phyloP scores from a whole-genome alignment of 768 basidiomycete genomes.

The Tulasnella sp. region DNA sequence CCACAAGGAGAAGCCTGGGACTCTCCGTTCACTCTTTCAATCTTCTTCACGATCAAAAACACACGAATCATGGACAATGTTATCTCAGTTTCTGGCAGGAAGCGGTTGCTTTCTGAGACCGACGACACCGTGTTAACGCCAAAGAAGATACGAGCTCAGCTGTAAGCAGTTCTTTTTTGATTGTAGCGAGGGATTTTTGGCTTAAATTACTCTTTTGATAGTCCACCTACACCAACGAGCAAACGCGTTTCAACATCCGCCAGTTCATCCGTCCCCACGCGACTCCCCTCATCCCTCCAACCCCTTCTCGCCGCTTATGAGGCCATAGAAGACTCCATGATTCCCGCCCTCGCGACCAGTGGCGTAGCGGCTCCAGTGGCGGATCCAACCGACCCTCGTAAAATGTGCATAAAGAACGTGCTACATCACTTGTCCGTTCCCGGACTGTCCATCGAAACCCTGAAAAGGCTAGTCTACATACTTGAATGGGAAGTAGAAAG shows the following conservation, averaged over 20 bases:
- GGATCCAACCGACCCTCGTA: conserved; percentile 54
- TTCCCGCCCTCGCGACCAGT: conserved; percentile 64
- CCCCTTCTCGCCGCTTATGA: conserved; percentile 64
- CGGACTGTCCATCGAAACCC: conserved; percentile 45
- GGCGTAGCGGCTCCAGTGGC: conserved; percentile 22
- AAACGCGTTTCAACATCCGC: background rate
- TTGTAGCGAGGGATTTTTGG: background rate
- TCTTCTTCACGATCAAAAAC: background rate
- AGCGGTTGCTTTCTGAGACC: conserved; percentile 25
- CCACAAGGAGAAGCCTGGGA: background rate
- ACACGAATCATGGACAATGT: background rate
- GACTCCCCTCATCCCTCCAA: conserved; percentile 43
- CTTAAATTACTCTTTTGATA: background rate
- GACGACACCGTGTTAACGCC: conserved; percentile 32
- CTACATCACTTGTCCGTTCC: conserved; percentile 68
- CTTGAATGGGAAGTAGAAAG: conserved; percentile 71
- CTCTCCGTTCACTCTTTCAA: background rate
- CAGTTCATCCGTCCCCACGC: background rate
- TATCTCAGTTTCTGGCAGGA: conserved; percentile 25
- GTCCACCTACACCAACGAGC: conserved; percentile 29
- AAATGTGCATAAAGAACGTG: conserved; percentile 70
- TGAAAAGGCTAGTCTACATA: conserved; percentile 76
- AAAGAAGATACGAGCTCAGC: conserved; percentile 32
- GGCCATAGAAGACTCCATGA: conserved; percentile 74
- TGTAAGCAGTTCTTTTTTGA: background rate